Evolutionary conservation across 2,329 filamentous ascomycete genomes (phyloP).

Genomic region (Penicillium sp.): DNA sequence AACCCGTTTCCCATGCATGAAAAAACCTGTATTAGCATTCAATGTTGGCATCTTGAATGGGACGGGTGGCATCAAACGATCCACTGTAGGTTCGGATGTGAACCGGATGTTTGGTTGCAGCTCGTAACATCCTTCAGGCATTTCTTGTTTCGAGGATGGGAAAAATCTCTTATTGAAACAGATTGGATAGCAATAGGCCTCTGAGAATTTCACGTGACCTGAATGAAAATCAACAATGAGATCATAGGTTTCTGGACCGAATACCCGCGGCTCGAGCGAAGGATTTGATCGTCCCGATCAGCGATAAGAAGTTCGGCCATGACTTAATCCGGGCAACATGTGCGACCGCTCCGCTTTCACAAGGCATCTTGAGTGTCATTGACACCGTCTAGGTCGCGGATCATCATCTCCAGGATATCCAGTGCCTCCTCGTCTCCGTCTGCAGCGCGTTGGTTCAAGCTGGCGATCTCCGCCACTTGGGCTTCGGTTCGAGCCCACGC

Average conservation of each 20-base stretch:
- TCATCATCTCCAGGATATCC: slow-evolving; percentile 33
- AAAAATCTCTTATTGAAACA: too few relatives aligned
- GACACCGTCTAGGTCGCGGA: slow-evolving; percentile 1
- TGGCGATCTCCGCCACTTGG: slow-evolving; percentile 37
- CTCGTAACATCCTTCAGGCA: neutral
- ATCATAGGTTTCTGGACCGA: neutral
- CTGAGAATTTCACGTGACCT: neutral
- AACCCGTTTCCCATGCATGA: neutral
- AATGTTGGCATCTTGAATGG: neutral
- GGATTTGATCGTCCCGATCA: neutral
- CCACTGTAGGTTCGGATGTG: neutral
- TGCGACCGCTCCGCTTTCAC: neutral
- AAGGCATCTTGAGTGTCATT: neutral
- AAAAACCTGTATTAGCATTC: neutral
- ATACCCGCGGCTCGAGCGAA: neutral
- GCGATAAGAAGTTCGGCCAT: neutral
- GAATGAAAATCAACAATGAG: neutral
- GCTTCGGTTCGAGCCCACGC: slow-evolving; percentile 42
- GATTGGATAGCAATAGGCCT: neutral
- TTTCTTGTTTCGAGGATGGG: neutral
- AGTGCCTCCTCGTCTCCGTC: slow-evolving; percentile 40
- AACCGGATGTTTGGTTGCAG: neutral
- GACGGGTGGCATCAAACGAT: too few relatives aligned
- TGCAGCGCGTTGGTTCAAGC: slow-evolving; percentile 36
- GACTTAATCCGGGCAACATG: too few relatives aligned